These are phyloP conservation scores for Candida qinlingensis DNA, from an alignment of 805 yeast genomes.

Conservation along the genomic window DNA sequence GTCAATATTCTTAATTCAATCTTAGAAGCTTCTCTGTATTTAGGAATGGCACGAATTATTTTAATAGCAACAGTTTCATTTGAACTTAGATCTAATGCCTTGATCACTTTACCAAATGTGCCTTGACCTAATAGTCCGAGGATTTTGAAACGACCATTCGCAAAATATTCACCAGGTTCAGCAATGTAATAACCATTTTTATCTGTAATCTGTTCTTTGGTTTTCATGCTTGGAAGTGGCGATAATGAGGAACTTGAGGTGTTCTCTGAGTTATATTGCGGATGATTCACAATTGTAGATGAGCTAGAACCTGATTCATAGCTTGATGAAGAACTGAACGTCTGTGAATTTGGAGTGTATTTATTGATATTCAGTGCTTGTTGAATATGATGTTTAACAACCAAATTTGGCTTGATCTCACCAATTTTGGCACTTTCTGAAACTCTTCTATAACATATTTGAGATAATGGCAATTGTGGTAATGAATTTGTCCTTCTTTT, in stretches of 20 bases:
- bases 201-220: conserved; percentile 18
- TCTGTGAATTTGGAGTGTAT: not conserved
- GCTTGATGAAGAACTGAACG: conserved; percentile 7
- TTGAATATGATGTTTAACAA: conserved; percentile 9
- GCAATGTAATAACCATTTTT: conserved; percentile 69
- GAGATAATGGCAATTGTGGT: conserved; percentile 49
- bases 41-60: conserved; percentile 85
- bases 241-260: conserved; percentile 15
- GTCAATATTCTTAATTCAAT: conserved; percentile 82
- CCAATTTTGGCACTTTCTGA: conserved; percentile 36
- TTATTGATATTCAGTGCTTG: conserved; percentile 2
- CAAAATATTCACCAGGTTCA: conserved; percentile 52
- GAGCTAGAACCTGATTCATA: conserved; percentile 8
- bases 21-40: conserved; percentile 92
- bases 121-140: conserved; percentile 79
- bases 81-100: conserved; percentile 65
- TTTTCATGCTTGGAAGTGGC: conserved; percentile 11
- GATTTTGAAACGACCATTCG: conserved; percentile 67
- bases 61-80: conserved; percentile 73
- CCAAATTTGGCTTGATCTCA: conserved; percentile 33
- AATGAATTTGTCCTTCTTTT: conserved; percentile 47
- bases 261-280: conserved; percentile 2
- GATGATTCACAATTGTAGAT: conserved; percentile 1
- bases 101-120: conserved; percentile 85
- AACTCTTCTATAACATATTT: conserved; percentile 34